Evolutionary conservation across 192 early-diverging fungal species (phyloP).

Genomic region (Coemansia sp.): DNA sequence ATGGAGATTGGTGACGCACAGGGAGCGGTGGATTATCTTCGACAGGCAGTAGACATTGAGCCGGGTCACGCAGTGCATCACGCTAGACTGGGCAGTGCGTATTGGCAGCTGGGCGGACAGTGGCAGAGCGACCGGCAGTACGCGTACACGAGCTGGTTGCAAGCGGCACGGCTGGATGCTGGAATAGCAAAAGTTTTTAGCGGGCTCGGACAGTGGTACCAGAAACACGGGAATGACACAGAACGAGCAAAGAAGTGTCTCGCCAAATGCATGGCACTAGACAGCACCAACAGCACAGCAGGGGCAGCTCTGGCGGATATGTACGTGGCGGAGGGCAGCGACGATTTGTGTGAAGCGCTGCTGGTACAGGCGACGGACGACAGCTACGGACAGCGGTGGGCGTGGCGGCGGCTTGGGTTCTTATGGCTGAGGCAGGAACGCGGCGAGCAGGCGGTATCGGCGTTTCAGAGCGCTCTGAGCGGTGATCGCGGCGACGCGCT

Average conservation of each 20-base stretch:
- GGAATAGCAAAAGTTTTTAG: slow-evolving; percentile 65
- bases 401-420: slow-evolving; percentile 78
- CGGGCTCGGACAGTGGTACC: slow-evolving; percentile 81
- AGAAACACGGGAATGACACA: slow-evolving; percentile 61
- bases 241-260: slow-evolving; percentile 79
- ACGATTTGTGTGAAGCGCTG: slow-evolving; percentile 40
- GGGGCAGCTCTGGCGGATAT: slow-evolving; percentile 65
- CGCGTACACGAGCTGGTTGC: slow-evolving; percentile 57
- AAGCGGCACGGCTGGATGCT: slow-evolving; percentile 64
- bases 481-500: slow-evolving; percentile 62
- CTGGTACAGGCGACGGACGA: slow-evolving; percentile 26
- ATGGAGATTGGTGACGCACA: slow-evolving; percentile 56
- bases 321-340: slow-evolving; percentile 53
- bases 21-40: slow-evolving; percentile 58
- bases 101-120: slow-evolving; percentile 73
- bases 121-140: slow-evolving; percentile 61
- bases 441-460: slow-evolving; percentile 59
- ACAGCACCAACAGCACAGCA: slow-evolving; percentile 66
- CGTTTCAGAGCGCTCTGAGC: slow-evolving; percentile 83
- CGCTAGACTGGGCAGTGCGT: slow-evolving; percentile 68
- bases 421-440: slow-evolving; percentile 56
- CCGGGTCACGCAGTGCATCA: slow-evolving; percentile 57
- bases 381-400: slow-evolving; percentile 64
- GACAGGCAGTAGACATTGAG: slow-evolving; percentile 56
- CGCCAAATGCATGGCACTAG: slow-evolving; percentile 71